Evolutionary conservation across 148 eudicot genomes (phyloP), one percentile per base, ranked within the genome.

Genomic region (Diospyros kaki): DNA sequence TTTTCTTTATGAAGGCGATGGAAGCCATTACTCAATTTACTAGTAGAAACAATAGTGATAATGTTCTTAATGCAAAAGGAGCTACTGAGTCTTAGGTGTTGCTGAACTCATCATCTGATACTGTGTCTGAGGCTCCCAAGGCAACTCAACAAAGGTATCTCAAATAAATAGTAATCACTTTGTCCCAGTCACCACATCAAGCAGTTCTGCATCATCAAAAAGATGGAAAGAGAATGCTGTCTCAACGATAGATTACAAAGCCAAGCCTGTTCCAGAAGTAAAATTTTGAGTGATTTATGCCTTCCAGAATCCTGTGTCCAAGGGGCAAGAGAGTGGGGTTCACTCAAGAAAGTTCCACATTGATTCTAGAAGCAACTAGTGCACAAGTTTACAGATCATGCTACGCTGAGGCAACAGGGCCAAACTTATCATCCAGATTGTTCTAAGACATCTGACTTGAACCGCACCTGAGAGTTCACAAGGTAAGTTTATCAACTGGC

Each of bases 101-200:
- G 4, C 60, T 80, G 42, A 81, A 72, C 44, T 75, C 77, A 61
- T 65, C 77, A 4, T 75, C 51, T 44, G 94, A 92, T 58, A 86
- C 93, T 74, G 72, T 77, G 56, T 92, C 90, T 11, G 89, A 90
- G 69, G 87, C 85, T 69, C 89, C 94, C 15, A 84, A 83, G 8
- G 76, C 69, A 76, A 28, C 28, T 28, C 28, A 28, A 87, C 91
- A 8, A 86, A 88, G 58, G 81, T 79, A 73, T 86, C 93, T 64
- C 91, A 90, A 72, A 89, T n/a, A 15, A 88, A 81, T 67, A 87
- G 82, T 55, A 68, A 79, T 67, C 76, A 71, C 66, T 76, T 80
- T 3, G 82, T 85, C 58, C 89, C 85, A 3, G 61, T 78, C 45
- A 18, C 83, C 71, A 71, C 86, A 66, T 80, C 84, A 43, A 72